Evolutionary conservation across 2,329 filamentous ascomycete genomes (phyloP).

Genomic region (Sclerotinia spermophila): DNA sequence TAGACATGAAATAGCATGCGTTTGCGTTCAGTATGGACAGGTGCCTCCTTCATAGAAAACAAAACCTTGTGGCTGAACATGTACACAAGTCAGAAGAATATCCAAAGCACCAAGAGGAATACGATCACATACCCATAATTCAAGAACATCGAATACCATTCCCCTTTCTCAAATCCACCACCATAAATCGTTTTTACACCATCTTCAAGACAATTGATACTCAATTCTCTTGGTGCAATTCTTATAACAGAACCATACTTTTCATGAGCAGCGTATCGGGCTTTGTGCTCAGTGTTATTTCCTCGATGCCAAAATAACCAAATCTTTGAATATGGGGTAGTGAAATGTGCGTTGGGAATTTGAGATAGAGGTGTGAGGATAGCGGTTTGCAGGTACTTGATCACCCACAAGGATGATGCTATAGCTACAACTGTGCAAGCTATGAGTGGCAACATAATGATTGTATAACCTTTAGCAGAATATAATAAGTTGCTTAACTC

Average conservation of each 20-base stretch:
- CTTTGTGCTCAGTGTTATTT: not conserved
- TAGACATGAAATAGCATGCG: not conserved
- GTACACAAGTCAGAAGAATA: not conserved
- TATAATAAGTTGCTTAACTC: not conserved
- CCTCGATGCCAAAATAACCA: not conserved
- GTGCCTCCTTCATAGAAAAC: not conserved
- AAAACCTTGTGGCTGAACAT: not conserved
- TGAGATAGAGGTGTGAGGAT: not conserved
- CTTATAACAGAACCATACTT: not conserved
- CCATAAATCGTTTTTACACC: not conserved
- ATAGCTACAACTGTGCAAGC: not conserved
- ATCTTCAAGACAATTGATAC: not conserved
- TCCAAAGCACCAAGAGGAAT: not conserved
- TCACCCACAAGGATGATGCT: not conserved
- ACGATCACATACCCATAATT: not conserved
- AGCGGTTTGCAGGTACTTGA: not conserved
- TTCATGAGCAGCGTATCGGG: not conserved
- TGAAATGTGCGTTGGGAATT: conserved; percentile 5
- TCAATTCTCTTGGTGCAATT: not conserved
- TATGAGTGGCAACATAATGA: not conserved
- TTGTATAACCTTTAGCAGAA: not conserved
- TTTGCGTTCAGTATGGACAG: not conserved
- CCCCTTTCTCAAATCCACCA: not conserved
- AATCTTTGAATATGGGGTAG: not conserved
- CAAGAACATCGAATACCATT: not conserved